Evolutionary conservation across 1,284 basidiomycete genomes (phyloP).

Genomic region (Fistulinella cinereoalba): DNA sequence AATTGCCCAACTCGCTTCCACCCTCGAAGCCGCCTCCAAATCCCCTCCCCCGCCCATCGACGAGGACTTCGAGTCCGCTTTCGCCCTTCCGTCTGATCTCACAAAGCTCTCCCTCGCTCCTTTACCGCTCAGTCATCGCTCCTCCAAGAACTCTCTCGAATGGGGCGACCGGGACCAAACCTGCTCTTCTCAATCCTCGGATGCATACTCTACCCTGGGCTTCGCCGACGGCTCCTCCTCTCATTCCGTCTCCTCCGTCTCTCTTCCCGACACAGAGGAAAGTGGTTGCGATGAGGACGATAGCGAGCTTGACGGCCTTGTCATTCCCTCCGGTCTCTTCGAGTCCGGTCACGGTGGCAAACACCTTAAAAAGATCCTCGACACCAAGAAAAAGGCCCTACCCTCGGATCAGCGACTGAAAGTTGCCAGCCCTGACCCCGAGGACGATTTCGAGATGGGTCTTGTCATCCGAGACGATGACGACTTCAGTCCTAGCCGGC

Average conservation of each 20-base stretch:
- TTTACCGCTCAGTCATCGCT: conserved; percentile 63
- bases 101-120: conserved; percentile 75
- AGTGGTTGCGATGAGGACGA: conserved; percentile 67
- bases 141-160: conserved; percentile 76
- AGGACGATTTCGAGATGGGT: conserved; percentile 80
- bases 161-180: conserved; percentile 82
- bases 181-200: conserved; percentile 77
- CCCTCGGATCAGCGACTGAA: conserved; percentile 48
- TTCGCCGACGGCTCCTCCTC: conserved; percentile 70
- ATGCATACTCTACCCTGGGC: conserved; percentile 73
- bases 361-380: conserved; percentile 69
- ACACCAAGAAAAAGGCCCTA: conserved; percentile 66
- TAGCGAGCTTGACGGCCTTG: conserved; percentile 73
- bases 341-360: conserved; percentile 64
- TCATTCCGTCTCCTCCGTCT: conserved; percentile 63
- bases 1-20: conserved; percentile 48
- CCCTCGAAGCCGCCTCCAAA: conserved; percentile 33
- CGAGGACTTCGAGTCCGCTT: conserved; percentile 73
- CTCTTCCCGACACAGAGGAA: conserved; percentile 66
- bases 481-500: conserved; percentile 73
- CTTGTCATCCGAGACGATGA: conserved; percentile 77
- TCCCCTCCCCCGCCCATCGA: conserved; percentile 45
- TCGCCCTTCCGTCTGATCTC: conserved; percentile 72
- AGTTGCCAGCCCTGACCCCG: conserved; percentile 57
- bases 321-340: conserved; percentile 70